Evolutionary conservation across 495 filamentous ascomycete genomes (phyloP).

Genomic region (Aspergillus diversus): DNA sequence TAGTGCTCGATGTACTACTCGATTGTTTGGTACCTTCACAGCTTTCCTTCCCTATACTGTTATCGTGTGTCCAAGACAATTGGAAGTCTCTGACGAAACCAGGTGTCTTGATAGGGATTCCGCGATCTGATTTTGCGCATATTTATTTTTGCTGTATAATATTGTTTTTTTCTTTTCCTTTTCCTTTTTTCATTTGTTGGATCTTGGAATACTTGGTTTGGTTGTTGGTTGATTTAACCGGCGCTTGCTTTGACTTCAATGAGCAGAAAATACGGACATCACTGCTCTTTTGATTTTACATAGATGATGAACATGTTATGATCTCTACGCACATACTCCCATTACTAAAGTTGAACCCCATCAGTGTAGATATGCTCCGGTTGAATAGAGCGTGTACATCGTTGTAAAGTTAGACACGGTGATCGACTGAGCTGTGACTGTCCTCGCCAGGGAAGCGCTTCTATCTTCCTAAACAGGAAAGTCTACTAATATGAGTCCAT

Average conservation of each 20-base stretch:
- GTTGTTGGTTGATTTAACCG: not conserved
- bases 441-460: no score
- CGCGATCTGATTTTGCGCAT: constrained; percentile 10
- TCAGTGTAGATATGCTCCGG: not conserved
- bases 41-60: not conserved
- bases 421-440: no score
- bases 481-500: no score
- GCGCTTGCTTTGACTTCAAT: not conserved
- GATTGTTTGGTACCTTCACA: no score
- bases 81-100: not conserved
- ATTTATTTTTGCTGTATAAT: constrained; percentile 18
- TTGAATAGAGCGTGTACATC: not conserved
- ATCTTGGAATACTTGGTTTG: constrained; percentile 5
- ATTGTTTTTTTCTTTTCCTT: constrained; percentile 16
- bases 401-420: no score
- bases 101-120: not conserved
- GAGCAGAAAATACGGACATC: constrained; percentile 1
- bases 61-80: not conserved
- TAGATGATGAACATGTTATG: constrained; percentile 9
- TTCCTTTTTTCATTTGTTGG: constrained; percentile 15
- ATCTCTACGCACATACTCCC: not conserved
- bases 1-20: no score
- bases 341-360: not conserved
- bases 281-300: not conserved
- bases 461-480: no score